Conservation (phyloP, 116 monocot species). For the Thalassia testudinum region DNA sequence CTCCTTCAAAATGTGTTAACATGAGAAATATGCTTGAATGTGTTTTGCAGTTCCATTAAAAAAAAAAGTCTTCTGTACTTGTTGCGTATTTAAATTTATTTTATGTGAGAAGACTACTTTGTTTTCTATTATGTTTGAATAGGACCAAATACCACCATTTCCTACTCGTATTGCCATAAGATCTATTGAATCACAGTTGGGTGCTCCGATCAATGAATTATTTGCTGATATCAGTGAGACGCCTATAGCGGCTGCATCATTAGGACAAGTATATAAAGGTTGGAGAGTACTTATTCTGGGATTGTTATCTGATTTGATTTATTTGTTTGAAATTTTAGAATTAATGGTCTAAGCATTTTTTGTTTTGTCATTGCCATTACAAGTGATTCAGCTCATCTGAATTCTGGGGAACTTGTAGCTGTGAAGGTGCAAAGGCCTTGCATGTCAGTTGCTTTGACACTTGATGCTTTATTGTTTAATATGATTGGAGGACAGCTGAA, state of each 20-base stretch:
- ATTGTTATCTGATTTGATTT: too few species aligned
- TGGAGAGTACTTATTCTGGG: constrained; percentile 4
- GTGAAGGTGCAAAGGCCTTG: constrained; percentile 98
- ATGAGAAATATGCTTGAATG: too few species aligned
- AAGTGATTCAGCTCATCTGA: constrained; percentile 92
- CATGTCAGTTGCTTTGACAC: constrained; percentile 67
- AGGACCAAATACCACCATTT: constrained; percentile 99
- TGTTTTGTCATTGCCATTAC: constrained; percentile 13
- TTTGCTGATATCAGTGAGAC: constrained; percentile 71
- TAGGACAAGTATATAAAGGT: constrained; percentile 99
- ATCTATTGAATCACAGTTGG: constrained; percentile 80
- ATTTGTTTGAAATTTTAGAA: too few species aligned
- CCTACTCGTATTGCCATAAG: constrained; percentile 63
- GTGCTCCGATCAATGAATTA: constrained; percentile 46
- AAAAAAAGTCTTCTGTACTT: too few species aligned
- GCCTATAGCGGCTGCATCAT: constrained; percentile 89
- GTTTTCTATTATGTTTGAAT: constrained; percentile 1
- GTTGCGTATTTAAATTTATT: neutral
- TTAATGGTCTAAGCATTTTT: too few species aligned
- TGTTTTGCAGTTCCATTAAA: too few species aligned
- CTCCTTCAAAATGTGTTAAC: too few species aligned
- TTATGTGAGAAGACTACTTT: neutral
- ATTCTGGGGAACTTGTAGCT: constrained; percentile 85
- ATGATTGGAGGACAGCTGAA: constrained; percentile 98
- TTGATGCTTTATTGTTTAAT: constrained; percentile 87